These are phyloP conservation scores for Neoboletus magnificus DNA, from an alignment of 768 basidiomycete genomes.

Conservation along the genomic window DNA sequence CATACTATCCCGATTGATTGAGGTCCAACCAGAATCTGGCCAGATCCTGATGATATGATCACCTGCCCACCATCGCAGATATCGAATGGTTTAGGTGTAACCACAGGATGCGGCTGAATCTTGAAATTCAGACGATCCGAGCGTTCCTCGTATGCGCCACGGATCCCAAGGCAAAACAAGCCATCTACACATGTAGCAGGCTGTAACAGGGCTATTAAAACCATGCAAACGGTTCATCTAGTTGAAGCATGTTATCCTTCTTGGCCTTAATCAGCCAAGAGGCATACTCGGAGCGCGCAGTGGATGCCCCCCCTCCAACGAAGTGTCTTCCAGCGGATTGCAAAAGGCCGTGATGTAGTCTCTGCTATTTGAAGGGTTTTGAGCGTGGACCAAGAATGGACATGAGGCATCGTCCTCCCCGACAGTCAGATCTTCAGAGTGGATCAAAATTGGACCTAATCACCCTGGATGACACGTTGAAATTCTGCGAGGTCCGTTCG, in stretches of 20 bases:
- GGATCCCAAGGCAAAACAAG: not conserved
- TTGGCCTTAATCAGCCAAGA: not conserved
- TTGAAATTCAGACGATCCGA: not conserved
- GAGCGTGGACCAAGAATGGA: not conserved
- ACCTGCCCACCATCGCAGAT: not conserved
- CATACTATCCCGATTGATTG: conserved; percentile 9
- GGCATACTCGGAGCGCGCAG: not conserved
- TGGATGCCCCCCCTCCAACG: not conserved
- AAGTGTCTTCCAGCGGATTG: not conserved
- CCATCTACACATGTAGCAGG: not conserved
- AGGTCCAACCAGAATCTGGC: not conserved
- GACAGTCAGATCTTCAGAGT: not conserved
- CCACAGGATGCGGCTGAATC: not conserved
- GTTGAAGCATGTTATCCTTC: not conserved
- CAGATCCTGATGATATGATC: not conserved
- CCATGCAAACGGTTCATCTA: too few species aligned
- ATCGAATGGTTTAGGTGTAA: not conserved
- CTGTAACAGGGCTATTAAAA: too few species aligned
- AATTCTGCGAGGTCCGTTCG: not conserved
- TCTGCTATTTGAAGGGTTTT: not conserved
- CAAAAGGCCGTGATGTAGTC: not conserved
- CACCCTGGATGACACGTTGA: not conserved
- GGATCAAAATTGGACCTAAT: not conserved
- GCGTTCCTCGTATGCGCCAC: too few species aligned
- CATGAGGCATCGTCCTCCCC: not conserved